Evolutionary conservation across 2,329 filamentous ascomycete species (phyloP), one percentile per base, ranked within the genome.

Genomic region (Colletotrichum agaves): DNA sequence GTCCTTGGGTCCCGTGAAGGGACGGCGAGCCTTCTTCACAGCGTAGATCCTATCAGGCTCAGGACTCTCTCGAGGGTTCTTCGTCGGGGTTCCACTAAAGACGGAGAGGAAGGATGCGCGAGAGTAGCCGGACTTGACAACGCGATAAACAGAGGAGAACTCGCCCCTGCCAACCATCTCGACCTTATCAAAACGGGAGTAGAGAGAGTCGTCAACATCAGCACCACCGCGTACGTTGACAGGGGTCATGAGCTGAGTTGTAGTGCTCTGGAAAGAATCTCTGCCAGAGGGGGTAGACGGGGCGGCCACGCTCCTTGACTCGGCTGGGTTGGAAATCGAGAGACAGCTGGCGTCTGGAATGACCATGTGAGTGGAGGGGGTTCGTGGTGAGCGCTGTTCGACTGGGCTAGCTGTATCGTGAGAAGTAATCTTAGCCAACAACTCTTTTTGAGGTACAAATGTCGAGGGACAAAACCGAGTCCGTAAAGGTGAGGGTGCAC

Each of bases 91-190:
- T 67, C 79, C 78, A 50, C 81, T 81, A 61, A 84, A 78, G 56
- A 78, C 75, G 10, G 67, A 62, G 43, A 72, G 72, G 60, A 74
- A 70, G 1, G 72, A 72, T 5, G 46, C 61, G 10, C 72, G 71
- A 31, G 75, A 68, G n/a, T 76, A 74, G 8, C 72, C 70, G 10
- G 73, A 73, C 52, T 80, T 76, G 13, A 88, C 88, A 4, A 97
- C 94, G 39, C 91, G 89, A 78, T 93, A 99, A 1, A 99, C 96
- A 63, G 92, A 88, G 0, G 96, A 98, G 76, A 99, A 99, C 77
- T 98, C 95, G 65, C 96, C 96, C 67, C 90, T 90, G 53, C 95
- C 95, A 71, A 95, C 87, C 67, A 90, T 85, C 73, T 93, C 92
- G 12, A 97, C 91, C 68, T 91, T 92, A 61, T 91, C 89, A 76